Evolutionary conservation across 208 protist genomes (phyloP).

Genomic region (Leptomonas seymouri): DNA sequence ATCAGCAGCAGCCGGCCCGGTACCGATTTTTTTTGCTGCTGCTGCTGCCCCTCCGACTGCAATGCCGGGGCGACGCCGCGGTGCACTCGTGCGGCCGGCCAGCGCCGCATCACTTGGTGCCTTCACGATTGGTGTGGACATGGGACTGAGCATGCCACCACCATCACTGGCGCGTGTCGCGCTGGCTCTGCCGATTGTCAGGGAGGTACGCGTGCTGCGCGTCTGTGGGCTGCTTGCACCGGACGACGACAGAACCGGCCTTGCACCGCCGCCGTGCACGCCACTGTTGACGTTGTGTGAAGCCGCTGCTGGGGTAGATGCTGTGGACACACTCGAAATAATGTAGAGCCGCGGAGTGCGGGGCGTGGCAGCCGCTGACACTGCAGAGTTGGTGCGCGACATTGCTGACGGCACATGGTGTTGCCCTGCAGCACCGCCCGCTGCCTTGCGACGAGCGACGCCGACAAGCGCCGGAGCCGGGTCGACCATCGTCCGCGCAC

Average conservation of each 20-base stretch:
- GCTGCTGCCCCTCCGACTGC: not conserved
- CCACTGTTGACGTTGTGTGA: not conserved
- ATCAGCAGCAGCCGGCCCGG: not conserved
- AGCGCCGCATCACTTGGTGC: not conserved
- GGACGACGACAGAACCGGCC: constrained; percentile 32
- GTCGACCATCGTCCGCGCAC: constrained; percentile 12
- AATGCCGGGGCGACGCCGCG: constrained; percentile 1
- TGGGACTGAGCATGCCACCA: not conserved
- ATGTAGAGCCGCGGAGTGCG: constrained; percentile 29
- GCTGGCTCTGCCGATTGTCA: constrained; percentile 10
- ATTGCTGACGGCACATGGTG: constrained; percentile 20
- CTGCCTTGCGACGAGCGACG: constrained; percentile 6
- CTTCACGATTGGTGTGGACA: constrained; percentile 14
- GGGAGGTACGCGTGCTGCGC: constrained; percentile 25
- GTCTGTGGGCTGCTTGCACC: constrained; percentile 17
- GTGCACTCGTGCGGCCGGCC: constrained; percentile 13
- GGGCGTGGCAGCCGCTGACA: not conserved
- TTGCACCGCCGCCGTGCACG: not conserved
- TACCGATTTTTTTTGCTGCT: not conserved
- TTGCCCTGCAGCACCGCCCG: not conserved
- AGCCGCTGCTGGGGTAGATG: constrained; percentile 8
- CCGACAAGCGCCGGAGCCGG: constrained; percentile 30
- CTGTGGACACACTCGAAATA: constrained; percentile 30
- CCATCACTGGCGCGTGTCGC: constrained; percentile 9
- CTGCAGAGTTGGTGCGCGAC: constrained; percentile 1